Evolutionary conservation across 306 rosid genomes (phyloP).

Genomic region (Hippophae tibetana): DNA sequence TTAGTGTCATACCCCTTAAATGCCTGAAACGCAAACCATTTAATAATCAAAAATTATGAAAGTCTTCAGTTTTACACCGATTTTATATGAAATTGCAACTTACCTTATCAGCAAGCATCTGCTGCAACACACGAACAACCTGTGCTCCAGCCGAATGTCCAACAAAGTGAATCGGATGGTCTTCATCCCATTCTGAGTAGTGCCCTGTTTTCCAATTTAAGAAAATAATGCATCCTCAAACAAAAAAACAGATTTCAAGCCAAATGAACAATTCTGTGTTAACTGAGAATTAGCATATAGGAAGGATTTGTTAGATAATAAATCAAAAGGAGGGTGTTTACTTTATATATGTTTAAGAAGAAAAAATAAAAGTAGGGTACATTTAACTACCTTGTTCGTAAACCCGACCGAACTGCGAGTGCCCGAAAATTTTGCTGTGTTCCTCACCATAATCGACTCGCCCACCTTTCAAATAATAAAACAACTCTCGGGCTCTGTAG

Average conservation of each 20-base stretch:
- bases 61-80: background rate
- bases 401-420: slow-evolving; percentile 66
- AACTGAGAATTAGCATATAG: no score
- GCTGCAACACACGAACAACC: slow-evolving; percentile 85
- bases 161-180: slow-evolving; percentile 90
- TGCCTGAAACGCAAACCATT: slow-evolving; percentile 41
- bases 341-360: background rate
- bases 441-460: slow-evolving; percentile 88
- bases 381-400: slow-evolving; percentile 58
- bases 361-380: slow-evolving; percentile 8
- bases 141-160: slow-evolving; percentile 98
- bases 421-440: slow-evolving; percentile 83
- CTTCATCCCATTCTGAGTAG: slow-evolving; percentile 96
- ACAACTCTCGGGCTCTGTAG: slow-evolving; percentile 86
- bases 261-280: no score
- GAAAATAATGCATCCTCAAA: background rate
- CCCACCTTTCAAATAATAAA: slow-evolving; percentile 94
- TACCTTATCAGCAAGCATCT: slow-evolving; percentile 98
- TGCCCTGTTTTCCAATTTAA: slow-evolving; percentile 49
- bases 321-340: background rate
- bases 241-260: background rate
- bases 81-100: slow-evolving; percentile 7
- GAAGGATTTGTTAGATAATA: no score
- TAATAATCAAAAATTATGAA: slow-evolving; percentile 9
- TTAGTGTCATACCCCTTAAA: slow-evolving; percentile 69